Conservation (phyloP, 192 early-diverging fungal genomes). For the Dispira parvispora region DNA sequence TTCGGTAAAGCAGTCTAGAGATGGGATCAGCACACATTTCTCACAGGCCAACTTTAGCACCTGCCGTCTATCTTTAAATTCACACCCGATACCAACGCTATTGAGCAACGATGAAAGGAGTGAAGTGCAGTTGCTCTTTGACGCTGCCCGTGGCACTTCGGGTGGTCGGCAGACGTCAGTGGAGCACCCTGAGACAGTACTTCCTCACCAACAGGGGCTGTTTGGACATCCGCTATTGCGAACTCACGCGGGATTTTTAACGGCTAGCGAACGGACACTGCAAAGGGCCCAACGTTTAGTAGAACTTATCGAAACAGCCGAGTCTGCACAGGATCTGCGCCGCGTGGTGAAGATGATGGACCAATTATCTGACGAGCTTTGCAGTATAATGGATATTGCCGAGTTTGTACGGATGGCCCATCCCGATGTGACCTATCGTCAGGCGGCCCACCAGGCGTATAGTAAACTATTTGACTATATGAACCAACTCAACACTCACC, state of each 20-base stretch:
- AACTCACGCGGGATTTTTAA: background rate
- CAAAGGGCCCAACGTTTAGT: constrained; percentile 18
- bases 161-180: too few species aligned
- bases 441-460: constrained; percentile 64
- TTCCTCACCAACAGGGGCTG: background rate
- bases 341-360: constrained; percentile 77
- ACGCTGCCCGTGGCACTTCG: too few species aligned
- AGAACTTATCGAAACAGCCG: constrained; percentile 15
- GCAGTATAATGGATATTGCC: constrained; percentile 77
- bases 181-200: too few species aligned
- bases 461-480: constrained; percentile 61
- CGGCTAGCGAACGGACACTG: background rate
- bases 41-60: too few species aligned
- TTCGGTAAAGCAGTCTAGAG: too few species aligned
- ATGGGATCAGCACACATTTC: too few species aligned
- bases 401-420: constrained; percentile 90
- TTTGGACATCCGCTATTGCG: background rate
- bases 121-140: too few species aligned
- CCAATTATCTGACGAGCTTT: constrained; percentile 71
- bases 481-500: constrained; percentile 88
- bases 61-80: too few species aligned
- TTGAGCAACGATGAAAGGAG: too few species aligned
- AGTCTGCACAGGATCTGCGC: constrained; percentile 32
- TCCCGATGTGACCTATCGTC: constrained; percentile 48
- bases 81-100: too few species aligned